Evolutionary conservation across 2,329 filamentous ascomycete genomes (phyloP).

Genomic region (Alternaria triticimaculans): DNA sequence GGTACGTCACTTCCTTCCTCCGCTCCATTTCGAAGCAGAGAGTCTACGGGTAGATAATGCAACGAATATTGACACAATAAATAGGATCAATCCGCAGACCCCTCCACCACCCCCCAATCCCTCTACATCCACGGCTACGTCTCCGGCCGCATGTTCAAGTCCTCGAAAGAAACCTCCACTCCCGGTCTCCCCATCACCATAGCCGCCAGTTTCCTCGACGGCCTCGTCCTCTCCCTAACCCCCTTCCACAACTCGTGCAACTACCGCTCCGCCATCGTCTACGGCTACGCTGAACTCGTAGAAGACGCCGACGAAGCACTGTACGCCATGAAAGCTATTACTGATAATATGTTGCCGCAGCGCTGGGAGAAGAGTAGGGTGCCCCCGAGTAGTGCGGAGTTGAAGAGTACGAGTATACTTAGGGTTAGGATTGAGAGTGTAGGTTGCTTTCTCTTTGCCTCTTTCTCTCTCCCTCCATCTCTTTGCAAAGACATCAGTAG

Average conservation of each 20-base stretch:
- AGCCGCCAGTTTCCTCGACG: slow-evolving; percentile 35
- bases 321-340: slow-evolving; percentile 42
- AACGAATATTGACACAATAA: no score
- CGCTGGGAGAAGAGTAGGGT: slow-evolving; percentile 41
- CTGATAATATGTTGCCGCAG: slow-evolving; percentile 40
- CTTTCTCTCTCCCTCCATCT: no score
- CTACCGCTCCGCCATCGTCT: slow-evolving; percentile 41
- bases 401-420: slow-evolving; percentile 39
- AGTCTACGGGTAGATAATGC: no score
- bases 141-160: slow-evolving; percentile 67
- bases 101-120: slow-evolving; percentile 54
- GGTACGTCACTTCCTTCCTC: neutral
- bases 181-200: neutral
- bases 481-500: no score
- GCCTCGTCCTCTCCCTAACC: slow-evolving; percentile 42
- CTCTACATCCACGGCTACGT: slow-evolving; percentile 48
- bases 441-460: no score
- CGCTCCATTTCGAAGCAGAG: no score
- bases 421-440: slow-evolving; percentile 33
- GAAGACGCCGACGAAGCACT: slow-evolving; percentile 28
- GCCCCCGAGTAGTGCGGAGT: slow-evolving; percentile 39
- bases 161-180: neutral
- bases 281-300: slow-evolving; percentile 39
- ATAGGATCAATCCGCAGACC: slow-evolving; percentile 67
- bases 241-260: slow-evolving; percentile 49